Percentiles rank a stretch among this genome's conserved stretches.
These are phyloP conservation scores for Neocatenulostroma microsporum DNA, from an alignment of 2,329 filamentous ascomycete species.

Conservation along the genomic window DNA sequence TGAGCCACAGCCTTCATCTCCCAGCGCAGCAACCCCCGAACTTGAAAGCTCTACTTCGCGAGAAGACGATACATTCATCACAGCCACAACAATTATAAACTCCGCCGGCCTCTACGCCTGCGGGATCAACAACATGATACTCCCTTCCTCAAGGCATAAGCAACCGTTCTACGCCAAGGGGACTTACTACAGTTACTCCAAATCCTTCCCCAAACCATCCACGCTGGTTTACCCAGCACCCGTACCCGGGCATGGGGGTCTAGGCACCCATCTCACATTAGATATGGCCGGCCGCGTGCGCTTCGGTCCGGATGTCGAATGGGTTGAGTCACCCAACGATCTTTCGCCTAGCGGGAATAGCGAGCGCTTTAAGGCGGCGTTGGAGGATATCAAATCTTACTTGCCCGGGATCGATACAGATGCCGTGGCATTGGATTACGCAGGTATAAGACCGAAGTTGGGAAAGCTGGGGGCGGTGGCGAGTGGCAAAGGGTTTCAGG, in stretches of 20 bases:
- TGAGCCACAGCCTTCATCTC: slow-evolving; percentile 16
- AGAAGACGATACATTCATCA: slow-evolving; percentile 49
- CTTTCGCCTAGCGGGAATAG: slow-evolving; percentile 53
- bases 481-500: slow-evolving; percentile 62
- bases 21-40: slow-evolving; percentile 17
- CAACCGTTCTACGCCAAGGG: slow-evolving; percentile 82
- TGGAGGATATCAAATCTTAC: slow-evolving; percentile 69
- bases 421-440: slow-evolving; percentile 72
- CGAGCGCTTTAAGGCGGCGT: slow-evolving; percentile 55
- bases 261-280: slow-evolving; percentile 89
- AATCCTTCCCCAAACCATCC: slow-evolving; percentile 55
- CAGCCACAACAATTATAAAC: slow-evolving; percentile 72
- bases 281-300: slow-evolving; percentile 77
- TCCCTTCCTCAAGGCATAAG: slow-evolving; percentile 48
- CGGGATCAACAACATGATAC: slow-evolving; percentile 71
- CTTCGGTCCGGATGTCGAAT: slow-evolving; percentile 93
- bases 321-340: slow-evolving; percentile 66
- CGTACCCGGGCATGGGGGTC: slow-evolving; percentile 67
- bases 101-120: slow-evolving; percentile 74
- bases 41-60: slow-evolving; percentile 34
- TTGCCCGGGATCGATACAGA: slow-evolving; percentile 63
- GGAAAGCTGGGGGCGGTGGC: slow-evolving; percentile 53
- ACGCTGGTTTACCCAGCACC: slow-evolving; percentile 86
- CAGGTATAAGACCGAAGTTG: slow-evolving; percentile 85
- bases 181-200: slow-evolving; percentile 81